Evolutionary conservation across 768 basidiomycete genomes (phyloP), one percentile per base, ranked within the genome.

Genomic region (Termitomyces eurrhizus): DNA sequence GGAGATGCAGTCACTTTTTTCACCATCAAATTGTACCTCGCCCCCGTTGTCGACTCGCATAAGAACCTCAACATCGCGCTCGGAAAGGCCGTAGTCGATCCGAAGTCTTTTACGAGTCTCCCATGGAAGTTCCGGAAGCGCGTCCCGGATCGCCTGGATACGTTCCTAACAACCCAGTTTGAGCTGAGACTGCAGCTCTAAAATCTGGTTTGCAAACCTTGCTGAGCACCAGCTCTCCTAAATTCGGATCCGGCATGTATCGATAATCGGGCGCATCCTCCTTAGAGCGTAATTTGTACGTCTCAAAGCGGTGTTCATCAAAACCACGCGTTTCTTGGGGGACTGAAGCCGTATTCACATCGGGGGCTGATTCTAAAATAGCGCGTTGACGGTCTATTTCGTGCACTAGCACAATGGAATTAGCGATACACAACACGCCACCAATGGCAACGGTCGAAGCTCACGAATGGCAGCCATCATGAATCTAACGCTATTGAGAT

Each of bases 181-280:
- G 29, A 5, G 26, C 9, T 39, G 26, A 61, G 37, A 59, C 52
- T 21, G 7, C 26, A 32, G n/a, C 54, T 55, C 54, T 39, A 37
- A 50, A 48, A 37, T 36, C 18, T 21, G 39, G 52, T 48, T 16
- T 67, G 52, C 66, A 67, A 60, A 83, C 87, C 61, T 83, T 70
- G 59, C 80, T 80, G 7, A 91, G 67, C 36, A 84, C 68, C 6
- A 98, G 75, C 0, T 87, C 83, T 0, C 94, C 93, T 1, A 98
- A 75, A 70, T 98, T 98, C 0, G 93, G 88, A 70, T 99, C 97
- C 0, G 97, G 97, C 93, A 99, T 96, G 75, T 98, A 98, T 18
- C 92, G 84, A 71, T 98, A 99, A 71, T 99, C 97, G 1, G 92
- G 93, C 0, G 94, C 89, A 65, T 95, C 91, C 67, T 97, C 97